These are phyloP conservation scores for Eutrema salsugineum DNA, from an alignment of 441 rosid genomes.

Conservation along the genomic window DNA sequence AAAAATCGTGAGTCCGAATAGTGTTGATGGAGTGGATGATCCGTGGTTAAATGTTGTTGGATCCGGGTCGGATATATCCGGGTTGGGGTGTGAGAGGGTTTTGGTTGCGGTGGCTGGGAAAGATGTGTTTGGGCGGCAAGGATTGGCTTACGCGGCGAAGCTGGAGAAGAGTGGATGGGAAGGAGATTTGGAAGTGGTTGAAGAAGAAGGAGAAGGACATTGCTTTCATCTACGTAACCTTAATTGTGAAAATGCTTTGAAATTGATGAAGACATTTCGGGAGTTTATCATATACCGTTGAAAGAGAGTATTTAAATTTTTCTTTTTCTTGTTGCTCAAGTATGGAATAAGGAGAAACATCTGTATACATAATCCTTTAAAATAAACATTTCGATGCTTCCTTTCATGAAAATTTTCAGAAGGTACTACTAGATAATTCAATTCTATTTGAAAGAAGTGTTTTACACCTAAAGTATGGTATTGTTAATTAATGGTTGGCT, in stretches of 20 bases:
- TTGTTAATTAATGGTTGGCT: too few relatives aligned
- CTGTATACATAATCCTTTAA: too few relatives aligned
- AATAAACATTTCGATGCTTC: too few relatives aligned
- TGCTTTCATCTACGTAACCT: constrained; percentile 35
- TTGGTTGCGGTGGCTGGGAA: constrained; percentile 39
- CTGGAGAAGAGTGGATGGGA: constrained; percentile 39
- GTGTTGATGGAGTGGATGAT: constrained; percentile 35
- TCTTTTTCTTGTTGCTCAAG: not conserved
- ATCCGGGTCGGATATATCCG: constrained; percentile 18
- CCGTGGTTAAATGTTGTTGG: constrained; percentile 37
- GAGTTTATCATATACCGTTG: constrained; percentile 14
- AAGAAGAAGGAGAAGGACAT: constrained; percentile 37
- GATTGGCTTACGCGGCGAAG: constrained; percentile 28
- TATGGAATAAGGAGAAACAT: not conserved
- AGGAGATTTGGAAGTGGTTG: constrained; percentile 35
- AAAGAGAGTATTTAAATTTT: not conserved
- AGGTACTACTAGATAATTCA: too few relatives aligned
- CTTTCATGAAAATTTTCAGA: too few relatives aligned
- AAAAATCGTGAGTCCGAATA: constrained; percentile 18
- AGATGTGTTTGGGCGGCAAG: constrained; percentile 34
- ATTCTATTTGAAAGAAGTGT: too few relatives aligned
- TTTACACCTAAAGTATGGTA: too few relatives aligned
- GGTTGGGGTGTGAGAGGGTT: constrained; percentile 30
- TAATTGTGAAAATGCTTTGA: constrained; percentile 22
- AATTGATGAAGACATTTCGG: constrained; percentile 21